Base-by-base conservation (phyloP, 305 asterid genomes). In the Petunia hybrid region DNA sequence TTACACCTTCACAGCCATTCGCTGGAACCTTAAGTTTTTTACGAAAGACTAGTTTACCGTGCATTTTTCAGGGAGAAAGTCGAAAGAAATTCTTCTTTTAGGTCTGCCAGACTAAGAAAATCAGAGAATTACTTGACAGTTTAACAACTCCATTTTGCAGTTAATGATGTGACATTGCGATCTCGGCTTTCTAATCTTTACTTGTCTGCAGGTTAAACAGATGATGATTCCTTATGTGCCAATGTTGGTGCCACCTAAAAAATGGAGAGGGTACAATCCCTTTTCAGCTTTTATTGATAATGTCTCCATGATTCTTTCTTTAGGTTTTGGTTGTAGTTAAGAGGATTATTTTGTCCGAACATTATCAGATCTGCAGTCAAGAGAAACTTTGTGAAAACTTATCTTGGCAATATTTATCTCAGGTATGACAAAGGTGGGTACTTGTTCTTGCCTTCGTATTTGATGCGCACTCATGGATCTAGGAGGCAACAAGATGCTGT, bases 361-460 rank as follows among this genome's bases (percentile, higher is more conserved):
- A 38, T 56, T 36, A 10, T 74, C 70, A 82, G 46, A 13, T 65
- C 12, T 31, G 61, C 42, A 40, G 43, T 62, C 22, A 75, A 38
- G 59, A 45, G 75, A 65, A 48, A 65, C 79, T 31, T 81, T 81
- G 39, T 83, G 45, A 61, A 67, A 76, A 59, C 46, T 81, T 69
- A 39, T 66, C 83, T 51, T n/a, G 60, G 63, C 63, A 73, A 51
- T 73, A 79, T 88, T 80, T 22, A 10, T 73, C 46, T 84, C 89
- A 95, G 99, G 88, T 93, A 92, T 85, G 98, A 90, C 86, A 92
- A 89, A 89, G 99, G 99, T 8, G 98, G 99, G 38, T 92, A 95
- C 89, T 90, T 95, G 60, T 95, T 90, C 91, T 84, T 95, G 85
- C 99, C 98, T 78, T 95, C 99, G 71, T 93, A 90, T 89, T 65